Conservation (phyloP, 2,329 filamentous ascomycete genomes). For the Metarhizium sp. region DNA sequence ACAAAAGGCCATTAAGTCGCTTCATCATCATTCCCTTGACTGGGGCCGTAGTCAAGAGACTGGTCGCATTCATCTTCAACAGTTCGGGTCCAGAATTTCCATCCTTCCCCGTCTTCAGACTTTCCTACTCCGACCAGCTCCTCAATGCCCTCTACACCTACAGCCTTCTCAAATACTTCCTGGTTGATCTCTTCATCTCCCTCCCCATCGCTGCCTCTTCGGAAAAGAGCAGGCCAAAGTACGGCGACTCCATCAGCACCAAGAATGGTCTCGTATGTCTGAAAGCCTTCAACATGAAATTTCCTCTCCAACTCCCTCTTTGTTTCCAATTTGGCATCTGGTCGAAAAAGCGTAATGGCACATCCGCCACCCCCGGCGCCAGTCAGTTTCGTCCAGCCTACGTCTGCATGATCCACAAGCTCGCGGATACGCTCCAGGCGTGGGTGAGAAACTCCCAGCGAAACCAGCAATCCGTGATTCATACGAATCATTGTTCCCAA, state of each 20-base stretch:
- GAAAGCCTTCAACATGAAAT: not conserved
- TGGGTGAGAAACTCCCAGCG: slow-evolving; percentile 8
- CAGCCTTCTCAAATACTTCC: not conserved
- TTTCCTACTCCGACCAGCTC: not conserved
- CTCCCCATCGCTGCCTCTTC: not conserved
- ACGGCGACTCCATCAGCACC: not conserved
- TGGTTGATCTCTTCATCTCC: not conserved
- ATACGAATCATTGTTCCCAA: not conserved
- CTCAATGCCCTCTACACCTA: not conserved
- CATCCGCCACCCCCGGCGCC: not conserved
- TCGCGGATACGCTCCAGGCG: slow-evolving; percentile 8
- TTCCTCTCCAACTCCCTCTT: not conserved
- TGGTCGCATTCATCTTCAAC: not conserved
- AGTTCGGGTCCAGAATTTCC: not conserved
- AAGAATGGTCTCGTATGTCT: not conserved
- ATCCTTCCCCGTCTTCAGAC: not conserved
- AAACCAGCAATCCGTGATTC: not conserved
- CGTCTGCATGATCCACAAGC: slow-evolving; percentile 16
- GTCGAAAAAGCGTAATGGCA: not conserved
- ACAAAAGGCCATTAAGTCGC: too few species aligned
- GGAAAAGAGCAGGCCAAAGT: not conserved
- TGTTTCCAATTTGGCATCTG: not conserved
- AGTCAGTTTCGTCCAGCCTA: slow-evolving; percentile 10
- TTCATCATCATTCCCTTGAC: too few species aligned
- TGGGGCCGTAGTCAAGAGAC: too few species aligned